A percentile compares a stretch with the other conserved stretches of the same genome.
Evolutionary conservation across 2,329 filamentous ascomycete species (phyloP).

Genomic region (Cladophialophora carrionii): DNA sequence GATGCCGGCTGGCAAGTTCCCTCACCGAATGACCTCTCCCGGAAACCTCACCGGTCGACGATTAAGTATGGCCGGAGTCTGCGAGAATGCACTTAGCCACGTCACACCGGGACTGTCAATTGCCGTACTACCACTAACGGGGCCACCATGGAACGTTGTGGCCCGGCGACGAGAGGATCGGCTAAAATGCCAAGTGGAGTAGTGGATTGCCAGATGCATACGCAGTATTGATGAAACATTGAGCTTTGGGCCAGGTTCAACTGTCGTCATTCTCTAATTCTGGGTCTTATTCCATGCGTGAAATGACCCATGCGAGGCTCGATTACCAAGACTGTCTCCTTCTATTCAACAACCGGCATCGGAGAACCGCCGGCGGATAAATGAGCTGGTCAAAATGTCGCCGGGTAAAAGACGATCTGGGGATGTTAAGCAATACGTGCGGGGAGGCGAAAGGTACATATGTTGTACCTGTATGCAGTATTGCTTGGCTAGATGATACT

Average conservation of each 20-base stretch:
- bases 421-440: conserved; percentile 11
- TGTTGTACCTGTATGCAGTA: conserved; percentile 24
- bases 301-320: neutral
- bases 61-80: neutral
- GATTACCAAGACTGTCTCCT: neutral
- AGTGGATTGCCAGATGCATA: neutral
- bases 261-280: neutral
- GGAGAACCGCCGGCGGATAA: conserved; percentile 25
- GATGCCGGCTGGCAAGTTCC: neutral
- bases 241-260: neutral
- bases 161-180: neutral
- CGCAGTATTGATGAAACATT: neutral
- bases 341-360: conserved; percentile 8
- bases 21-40: neutral
- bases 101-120: neutral
- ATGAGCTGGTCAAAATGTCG: conserved; percentile 1
- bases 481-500: conserved; percentile 12
- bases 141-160: neutral
- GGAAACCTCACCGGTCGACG: neutral
- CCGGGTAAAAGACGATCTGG: conserved; percentile 20
- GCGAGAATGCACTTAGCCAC: neutral
- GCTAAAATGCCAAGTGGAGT: neutral
- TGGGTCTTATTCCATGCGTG: neutral
- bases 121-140: neutral
- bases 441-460: conserved; percentile 21